Evolutionary conservation across 352 stramenopile genomes (phyloP).

Genomic region (Globisporangium okanoganense): DNA sequence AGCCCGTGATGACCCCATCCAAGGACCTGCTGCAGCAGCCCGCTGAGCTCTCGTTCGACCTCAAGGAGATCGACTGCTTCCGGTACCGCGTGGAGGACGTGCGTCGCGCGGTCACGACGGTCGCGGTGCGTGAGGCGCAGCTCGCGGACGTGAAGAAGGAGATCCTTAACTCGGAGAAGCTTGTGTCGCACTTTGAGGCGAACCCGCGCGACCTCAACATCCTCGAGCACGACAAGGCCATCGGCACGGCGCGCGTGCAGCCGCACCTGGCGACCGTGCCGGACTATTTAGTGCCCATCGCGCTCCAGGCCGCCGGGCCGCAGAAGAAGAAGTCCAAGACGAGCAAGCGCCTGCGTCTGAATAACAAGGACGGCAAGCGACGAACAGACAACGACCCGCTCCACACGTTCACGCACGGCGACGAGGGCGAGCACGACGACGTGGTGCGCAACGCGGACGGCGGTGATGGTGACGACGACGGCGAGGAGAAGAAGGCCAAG

Average conservation of each 20-base stretch:
- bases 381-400: constrained; percentile 96
- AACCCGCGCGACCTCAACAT: constrained; percentile 94
- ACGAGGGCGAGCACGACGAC: constrained; percentile 41
- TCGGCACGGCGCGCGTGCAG: constrained; percentile 92
- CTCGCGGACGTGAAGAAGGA: constrained; percentile 96
- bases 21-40: constrained; percentile 91
- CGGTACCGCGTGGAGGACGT: constrained; percentile 97
- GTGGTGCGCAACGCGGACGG: constrained; percentile 20
- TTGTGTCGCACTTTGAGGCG: constrained; percentile 96
- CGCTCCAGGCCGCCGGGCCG: constrained; percentile 87
- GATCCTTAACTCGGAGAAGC: constrained; percentile 97
- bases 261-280: constrained; percentile 94
- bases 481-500: constrained; percentile 26
- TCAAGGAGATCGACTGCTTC: constrained; percentile 98
- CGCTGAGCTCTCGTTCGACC: constrained; percentile 95
- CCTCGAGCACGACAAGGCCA: constrained; percentile 96
- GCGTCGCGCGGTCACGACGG: constrained; percentile 91
- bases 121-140: constrained; percentile 93
- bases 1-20: constrained; percentile 67
- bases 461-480: constrained; percentile 29
- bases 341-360: constrained; percentile 53
- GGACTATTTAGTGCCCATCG: constrained; percentile 96
- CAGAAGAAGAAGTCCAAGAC: constrained; percentile 82
- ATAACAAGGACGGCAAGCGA: constrained; percentile 62
- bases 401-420: constrained; percentile 89